phyloP scores from a whole-genome alignment of 768 basidiomycete genomes.

The Fibroporia radiculosa region DNA sequence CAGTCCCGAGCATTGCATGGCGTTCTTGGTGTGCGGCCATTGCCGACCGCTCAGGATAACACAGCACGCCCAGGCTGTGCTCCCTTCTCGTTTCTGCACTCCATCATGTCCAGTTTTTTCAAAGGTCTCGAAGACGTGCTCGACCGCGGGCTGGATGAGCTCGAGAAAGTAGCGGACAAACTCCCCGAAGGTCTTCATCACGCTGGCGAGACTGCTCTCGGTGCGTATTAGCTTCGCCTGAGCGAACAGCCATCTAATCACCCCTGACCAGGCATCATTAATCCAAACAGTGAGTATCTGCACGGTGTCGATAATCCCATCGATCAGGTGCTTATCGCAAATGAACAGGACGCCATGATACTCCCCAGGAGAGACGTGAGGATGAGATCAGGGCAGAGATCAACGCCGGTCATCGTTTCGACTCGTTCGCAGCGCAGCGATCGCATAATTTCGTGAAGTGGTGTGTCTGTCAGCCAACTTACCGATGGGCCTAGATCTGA shows the following conservation, averaged over 20 bases:
- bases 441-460: conserved; percentile 75
- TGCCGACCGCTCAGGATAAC: background rate
- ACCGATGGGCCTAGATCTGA: conserved; percentile 2
- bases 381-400: conserved; percentile 74
- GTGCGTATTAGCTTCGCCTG: background rate
- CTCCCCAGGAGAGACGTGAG: conserved; percentile 58
- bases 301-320: background rate
- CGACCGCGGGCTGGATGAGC: background rate
- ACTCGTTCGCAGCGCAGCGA: conserved; percentile 74
- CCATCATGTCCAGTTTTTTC: conserved; percentile 1
- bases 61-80: background rate
- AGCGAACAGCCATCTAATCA: background rate
- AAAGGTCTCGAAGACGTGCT: background rate
- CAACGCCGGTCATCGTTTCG: conserved; percentile 71
- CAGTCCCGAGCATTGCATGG: no score
- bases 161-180: background rate
- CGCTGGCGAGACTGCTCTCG: background rate
- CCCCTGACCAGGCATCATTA: background rate
- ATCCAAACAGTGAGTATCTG: conserved; percentile 2
- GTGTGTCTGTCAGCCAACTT: conserved; percentile 27
- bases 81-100: background rate
- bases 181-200: background rate
- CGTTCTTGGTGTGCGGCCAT: no score
- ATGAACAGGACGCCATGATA: conserved; percentile 57
- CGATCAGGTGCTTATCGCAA: no score